A percentile compares a stretch with the other conserved stretches of the same genome.
These are phyloP conservation scores for Prillingera fragicola DNA, from an alignment of 1,284 basidiomycete species.

Conservation along the genomic window DNA sequence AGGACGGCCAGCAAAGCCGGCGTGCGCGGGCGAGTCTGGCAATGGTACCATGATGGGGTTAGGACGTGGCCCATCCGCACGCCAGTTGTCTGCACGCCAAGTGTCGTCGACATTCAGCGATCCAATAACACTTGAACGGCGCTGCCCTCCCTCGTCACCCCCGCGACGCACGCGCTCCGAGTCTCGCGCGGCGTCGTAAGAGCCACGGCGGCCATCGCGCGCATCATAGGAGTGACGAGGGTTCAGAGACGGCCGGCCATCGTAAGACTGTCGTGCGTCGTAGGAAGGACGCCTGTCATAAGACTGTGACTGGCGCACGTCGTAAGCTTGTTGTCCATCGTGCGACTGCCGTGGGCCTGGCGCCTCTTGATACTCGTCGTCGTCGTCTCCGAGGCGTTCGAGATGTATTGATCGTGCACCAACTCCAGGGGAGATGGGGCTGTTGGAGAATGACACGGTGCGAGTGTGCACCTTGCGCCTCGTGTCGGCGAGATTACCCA, in stretches of 20 bases:
- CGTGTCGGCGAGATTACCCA: not conserved
- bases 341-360: not conserved
- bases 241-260: too few species aligned
- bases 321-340: constrained; percentile 1
- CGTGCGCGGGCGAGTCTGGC: constrained; percentile 15
- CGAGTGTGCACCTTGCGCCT: constrained; percentile 7
- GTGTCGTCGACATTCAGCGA: constrained; percentile 7
- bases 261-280: not conserved
- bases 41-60: constrained; percentile 30
- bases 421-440: constrained; percentile 9
- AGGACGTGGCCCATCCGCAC: constrained; percentile 10
- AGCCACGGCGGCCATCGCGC: too few species aligned
- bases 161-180: constrained; percentile 1
- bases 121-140: constrained; percentile 9
- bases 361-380: constrained; percentile 5
- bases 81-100: too few species aligned
- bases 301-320: constrained; percentile 2
- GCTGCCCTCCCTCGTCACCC: not conserved
- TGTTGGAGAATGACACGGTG: constrained; percentile 8
- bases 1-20: not conserved
- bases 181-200: constrained; percentile 4
- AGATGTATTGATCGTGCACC: constrained; percentile 22
- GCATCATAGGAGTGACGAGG: too few species aligned
- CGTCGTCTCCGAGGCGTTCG: constrained; percentile 9
- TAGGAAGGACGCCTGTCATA: constrained; percentile 1